Base-by-base conservation (phyloP, 805 yeast species). In the Saturnispora diversa region DNA sequence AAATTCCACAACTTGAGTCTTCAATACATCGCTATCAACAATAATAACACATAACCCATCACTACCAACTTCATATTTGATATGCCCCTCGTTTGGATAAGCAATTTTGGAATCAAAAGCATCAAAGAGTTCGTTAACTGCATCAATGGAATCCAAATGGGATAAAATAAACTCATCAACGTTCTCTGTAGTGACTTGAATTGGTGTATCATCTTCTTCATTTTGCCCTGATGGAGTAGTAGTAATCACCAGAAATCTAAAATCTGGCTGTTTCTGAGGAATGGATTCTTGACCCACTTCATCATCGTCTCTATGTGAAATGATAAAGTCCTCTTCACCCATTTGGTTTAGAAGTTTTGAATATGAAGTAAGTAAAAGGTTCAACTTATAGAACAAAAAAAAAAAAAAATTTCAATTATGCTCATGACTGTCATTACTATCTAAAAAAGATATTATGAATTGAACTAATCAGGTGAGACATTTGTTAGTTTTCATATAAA, bases 11-110 rank as follows among this genome's bases (percentile, higher is more conserved):
- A 66, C 74, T 25, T 51, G 52, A 15, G 55, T 55, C 44, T 60
- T 63, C 48, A 74, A 56, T 24, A 54, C 59, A 15, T 50, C 43
- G 5, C 60, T 58, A 44, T 70, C 73, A 25, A 72, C 77, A n/a
- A 75, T 63, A 22, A 75, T 65, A 41, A 75, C 74, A 41, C 75
- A 74, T 40, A 75, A 56, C 4, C 80, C 80, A 50, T 75, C 80
- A 37, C 76, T 70, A 4, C 80, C 79, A 2, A 74, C 78, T 45
- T 75, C 80, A 49, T 75, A 75, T 51, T 74, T 73, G 47, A 75
- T 66, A 44, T 67, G 65, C 4, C 68, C 71, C 45, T 73, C 75
- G 47, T 75, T 74, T 3, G 79, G 80, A 31, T 67, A 61, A 7
- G 79, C 76, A 12, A 75, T 62, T 19, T 55, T 54, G 29, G 62